A percentile compares a stretch with the other conserved stretches of the same genome.
Evolutionary conservation across 345 rosid genomes (phyloP).

Genomic region (Clarkia xantiana): DNA sequence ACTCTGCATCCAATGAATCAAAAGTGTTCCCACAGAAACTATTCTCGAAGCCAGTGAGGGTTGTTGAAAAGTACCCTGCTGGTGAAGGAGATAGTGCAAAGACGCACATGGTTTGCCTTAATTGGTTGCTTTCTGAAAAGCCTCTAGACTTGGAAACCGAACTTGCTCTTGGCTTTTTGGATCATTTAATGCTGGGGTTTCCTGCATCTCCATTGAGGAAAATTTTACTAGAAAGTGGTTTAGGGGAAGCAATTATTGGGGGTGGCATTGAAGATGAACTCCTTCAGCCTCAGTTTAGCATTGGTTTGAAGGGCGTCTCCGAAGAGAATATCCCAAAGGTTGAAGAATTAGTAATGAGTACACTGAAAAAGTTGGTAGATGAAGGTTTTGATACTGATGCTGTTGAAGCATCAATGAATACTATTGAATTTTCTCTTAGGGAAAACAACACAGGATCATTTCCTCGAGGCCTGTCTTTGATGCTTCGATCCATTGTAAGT

Average conservation of each 20-base stretch:
- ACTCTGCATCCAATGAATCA: constrained; percentile 56
- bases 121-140: constrained; percentile 80
- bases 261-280: constrained; percentile 92
- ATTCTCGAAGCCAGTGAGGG: constrained; percentile 57
- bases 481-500: constrained; percentile 82
- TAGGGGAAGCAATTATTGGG: constrained; percentile 86
- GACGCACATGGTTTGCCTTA: constrained; percentile 92
- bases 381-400: constrained; percentile 88
- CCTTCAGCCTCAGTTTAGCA: constrained; percentile 86
- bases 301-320: constrained; percentile 83
- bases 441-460: constrained; percentile 96
- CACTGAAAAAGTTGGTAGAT: constrained; percentile 57
- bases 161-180: constrained; percentile 77
- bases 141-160: constrained; percentile 85
- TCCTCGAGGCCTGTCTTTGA: constrained; percentile 93
- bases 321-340: constrained; percentile 61
- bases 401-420: constrained; percentile 98
- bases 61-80: constrained; percentile 77
- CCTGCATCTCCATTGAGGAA: constrained; percentile 95
- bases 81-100: constrained; percentile 65
- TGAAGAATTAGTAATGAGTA: constrained; percentile 60
- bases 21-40: constrained; percentile 43
- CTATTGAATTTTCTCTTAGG: constrained; percentile 90
- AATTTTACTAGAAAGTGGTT: constrained; percentile 82
- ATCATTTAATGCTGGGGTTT: constrained; percentile 90